Evolutionary conservation across 2,329 filamentous ascomycete genomes (phyloP).

Genomic region (Chaetomiaceae sp.): DNA sequence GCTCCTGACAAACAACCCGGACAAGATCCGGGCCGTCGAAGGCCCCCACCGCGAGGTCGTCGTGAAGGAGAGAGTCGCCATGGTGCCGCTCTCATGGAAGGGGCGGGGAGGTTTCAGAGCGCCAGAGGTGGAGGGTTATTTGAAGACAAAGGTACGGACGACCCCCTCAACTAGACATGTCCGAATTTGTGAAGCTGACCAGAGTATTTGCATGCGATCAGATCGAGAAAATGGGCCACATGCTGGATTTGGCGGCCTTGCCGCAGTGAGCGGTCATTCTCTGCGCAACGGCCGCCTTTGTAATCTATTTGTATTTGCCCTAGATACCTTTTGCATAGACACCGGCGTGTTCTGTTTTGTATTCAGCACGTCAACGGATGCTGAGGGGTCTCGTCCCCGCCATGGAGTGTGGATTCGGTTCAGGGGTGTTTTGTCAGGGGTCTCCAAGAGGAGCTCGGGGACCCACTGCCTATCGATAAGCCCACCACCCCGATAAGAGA

Average conservation of each 20-base stretch:
- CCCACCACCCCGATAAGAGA: too few relatives aligned
- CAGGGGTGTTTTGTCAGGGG: too few relatives aligned
- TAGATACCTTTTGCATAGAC: slow-evolving; percentile 11
- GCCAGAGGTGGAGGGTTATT: slow-evolving; percentile 85
- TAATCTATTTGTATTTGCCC: slow-evolving; percentile 9
- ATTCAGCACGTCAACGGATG: too few relatives aligned
- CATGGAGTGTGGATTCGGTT: too few relatives aligned
- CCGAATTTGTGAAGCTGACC: slow-evolving; percentile 7
- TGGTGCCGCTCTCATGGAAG: slow-evolving; percentile 94
- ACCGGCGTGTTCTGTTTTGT: not conserved
- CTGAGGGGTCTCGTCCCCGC: too few relatives aligned
- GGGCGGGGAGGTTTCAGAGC: slow-evolving; percentile 78
- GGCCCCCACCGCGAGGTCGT: slow-evolving; percentile 82
- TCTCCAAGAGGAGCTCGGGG: too few relatives aligned
- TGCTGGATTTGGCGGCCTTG: slow-evolving; percentile 54
- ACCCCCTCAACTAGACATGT: slow-evolving; percentile 10
- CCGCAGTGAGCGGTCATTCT: slow-evolving; percentile 17
- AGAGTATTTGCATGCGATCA: slow-evolving; percentile 30
- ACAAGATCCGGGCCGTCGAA: slow-evolving; percentile 92
- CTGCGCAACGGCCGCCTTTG: not conserved
- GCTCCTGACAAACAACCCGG: slow-evolving; percentile 92
- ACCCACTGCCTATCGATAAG: not conserved
- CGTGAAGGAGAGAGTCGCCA: slow-evolving; percentile 85
- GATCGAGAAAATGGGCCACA: slow-evolving; percentile 86
- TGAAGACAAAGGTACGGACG: slow-evolving; percentile 90